Evolutionary conservation across 2,329 filamentous ascomycete species (phyloP), one percentile per base, ranked within the genome.

Genomic region (Leptographium lundbergii): DNA sequence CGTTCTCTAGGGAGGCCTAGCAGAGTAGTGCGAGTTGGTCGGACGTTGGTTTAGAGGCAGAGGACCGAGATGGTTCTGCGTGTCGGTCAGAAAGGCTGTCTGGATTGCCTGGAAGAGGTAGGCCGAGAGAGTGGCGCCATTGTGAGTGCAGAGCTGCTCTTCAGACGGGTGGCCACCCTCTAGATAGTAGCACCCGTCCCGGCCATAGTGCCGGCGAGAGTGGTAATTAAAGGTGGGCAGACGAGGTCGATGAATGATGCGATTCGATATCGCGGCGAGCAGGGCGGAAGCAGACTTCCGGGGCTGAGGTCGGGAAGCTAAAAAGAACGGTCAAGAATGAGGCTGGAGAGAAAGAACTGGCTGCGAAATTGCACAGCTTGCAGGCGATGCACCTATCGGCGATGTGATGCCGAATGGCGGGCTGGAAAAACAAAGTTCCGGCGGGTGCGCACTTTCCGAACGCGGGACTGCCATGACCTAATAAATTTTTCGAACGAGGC

Each of bases 101-200:
- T 24, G 11, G 11, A 14, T 14, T 60, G 61, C 24, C 55, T 63
- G 60, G 62, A 62, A 61, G 61, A 67, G 68, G 66, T 71, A 69
- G 68, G 73, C 73, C 70, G 69, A 69, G 77, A 80, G 76, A 77
- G 77, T 78, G 77, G 76, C 77, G 74, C 79, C 80, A 81, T 82
- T 70, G 74, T 72, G 73, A 75, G 72, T 67, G 67, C 67, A 68
- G 58, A 58, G 58, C 61, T 60, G 64, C 66, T 68, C 69, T 69
- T 70, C 71, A 69, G 72, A 66, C 67, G 69, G 73, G 36, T 24
- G 69, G 71, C 78, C 77, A 80, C 77, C 77, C 77, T 79, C 75
- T 79, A 81, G 64, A 76, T 76, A 62, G 73, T 73, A 77, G 73
- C 73, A 72, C 68, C 69, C 70, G 71, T 69, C 58, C 66, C 66